These are phyloP conservation scores for Aspergillus quadrilineatus DNA, from an alignment of 2,329 filamentous ascomycete genomes.

Conservation along the genomic window DNA sequence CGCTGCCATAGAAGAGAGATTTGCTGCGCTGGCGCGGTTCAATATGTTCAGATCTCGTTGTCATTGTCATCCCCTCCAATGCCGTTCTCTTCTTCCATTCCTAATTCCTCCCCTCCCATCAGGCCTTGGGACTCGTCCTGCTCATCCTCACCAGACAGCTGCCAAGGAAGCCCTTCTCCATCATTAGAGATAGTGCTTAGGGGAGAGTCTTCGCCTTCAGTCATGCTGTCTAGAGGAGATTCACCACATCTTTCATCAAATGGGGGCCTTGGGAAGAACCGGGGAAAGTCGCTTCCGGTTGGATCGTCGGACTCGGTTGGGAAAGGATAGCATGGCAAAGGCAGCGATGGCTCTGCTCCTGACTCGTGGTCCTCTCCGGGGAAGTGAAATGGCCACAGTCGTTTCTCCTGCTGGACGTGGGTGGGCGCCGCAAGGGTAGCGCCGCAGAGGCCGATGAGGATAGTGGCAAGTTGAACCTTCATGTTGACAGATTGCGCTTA, in stretches of 20 bases:
- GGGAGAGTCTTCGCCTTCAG: not conserved
- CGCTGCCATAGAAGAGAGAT: too few relatives aligned
- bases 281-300: not conserved
- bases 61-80: not conserved
- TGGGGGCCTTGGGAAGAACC: not conserved
- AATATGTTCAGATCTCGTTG: not conserved
- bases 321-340: slow-evolving; percentile 1
- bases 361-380: not conserved
- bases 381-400: slow-evolving; percentile 3
- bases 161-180: not conserved
- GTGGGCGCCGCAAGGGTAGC: slow-evolving; percentile 10
- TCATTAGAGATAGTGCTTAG: too few relatives aligned
- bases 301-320: not conserved
- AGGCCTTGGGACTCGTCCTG: not conserved
- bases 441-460: slow-evolving; percentile 15
- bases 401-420: not conserved
- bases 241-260: not conserved
- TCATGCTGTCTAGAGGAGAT: not conserved
- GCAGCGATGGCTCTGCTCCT: not conserved
- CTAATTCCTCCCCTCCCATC: not conserved
- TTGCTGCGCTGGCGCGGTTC: not conserved
- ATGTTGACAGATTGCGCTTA: slow-evolving; percentile 5
- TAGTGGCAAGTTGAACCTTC: slow-evolving; percentile 11
- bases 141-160: not conserved
- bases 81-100: not conserved